Evolutionary conservation across 2,329 filamentous ascomycete genomes (phyloP).

Genomic region (Sporothrix pallida): DNA sequence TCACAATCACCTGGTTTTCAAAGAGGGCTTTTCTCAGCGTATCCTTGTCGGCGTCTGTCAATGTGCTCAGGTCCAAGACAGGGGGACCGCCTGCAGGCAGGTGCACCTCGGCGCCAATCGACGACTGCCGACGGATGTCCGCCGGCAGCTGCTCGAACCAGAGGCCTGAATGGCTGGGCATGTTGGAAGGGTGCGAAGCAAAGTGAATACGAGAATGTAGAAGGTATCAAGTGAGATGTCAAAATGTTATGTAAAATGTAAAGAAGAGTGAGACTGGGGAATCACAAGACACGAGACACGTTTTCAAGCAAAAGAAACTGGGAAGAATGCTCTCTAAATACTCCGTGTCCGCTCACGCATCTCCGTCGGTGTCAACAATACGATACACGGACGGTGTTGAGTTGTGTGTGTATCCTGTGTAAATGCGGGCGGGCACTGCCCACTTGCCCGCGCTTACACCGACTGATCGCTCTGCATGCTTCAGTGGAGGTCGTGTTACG

Average conservation of each 20-base stretch:
- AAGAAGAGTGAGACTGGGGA: background rate
- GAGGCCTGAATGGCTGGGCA: slow-evolving; percentile 32
- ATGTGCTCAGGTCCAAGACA: slow-evolving; percentile 28
- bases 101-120: slow-evolving; percentile 36
- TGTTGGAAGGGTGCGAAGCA: background rate
- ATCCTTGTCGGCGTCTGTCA: slow-evolving; percentile 31
- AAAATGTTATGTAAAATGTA: background rate
- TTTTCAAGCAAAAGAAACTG: background rate
- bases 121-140: slow-evolving; percentile 32
- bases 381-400: background rate
- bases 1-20: slow-evolving; percentile 36
- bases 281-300: background rate
- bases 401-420: too few species aligned
- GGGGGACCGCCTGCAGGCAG: slow-evolving; percentile 22
- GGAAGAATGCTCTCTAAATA: background rate
- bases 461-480: background rate
- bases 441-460: slow-evolving; percentile 7
- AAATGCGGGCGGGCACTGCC: background rate
- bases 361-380: background rate
- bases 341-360: background rate
- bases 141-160: slow-evolving; percentile 34
- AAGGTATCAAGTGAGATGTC: background rate
- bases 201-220: background rate
- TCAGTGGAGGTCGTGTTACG: background rate
- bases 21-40: slow-evolving; percentile 34